Conservation (phyloP, 2,329 filamentous ascomycete genomes). For the Talaromyces piceae region DNA sequence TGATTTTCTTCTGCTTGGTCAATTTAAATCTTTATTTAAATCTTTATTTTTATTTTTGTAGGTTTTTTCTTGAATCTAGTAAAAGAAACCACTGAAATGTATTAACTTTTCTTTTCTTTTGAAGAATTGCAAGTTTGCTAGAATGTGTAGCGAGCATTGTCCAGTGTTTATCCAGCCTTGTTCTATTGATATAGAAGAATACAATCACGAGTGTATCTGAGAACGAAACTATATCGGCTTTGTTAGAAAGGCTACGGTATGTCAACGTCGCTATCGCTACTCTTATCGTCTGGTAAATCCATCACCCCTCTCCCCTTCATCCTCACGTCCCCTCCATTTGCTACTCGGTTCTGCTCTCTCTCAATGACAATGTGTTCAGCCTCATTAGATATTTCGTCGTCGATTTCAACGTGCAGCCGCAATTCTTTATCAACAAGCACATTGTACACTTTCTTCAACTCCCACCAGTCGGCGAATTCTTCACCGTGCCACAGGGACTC, state of each 20-base stretch:
- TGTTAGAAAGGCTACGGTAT: neutral
- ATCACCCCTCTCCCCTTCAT: conserved; percentile 13
- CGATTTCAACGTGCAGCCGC: conserved; percentile 50
- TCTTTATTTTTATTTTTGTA: too few relatives aligned
- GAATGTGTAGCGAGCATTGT: neutral
- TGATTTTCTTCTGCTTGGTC: conserved; percentile 21
- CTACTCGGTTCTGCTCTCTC: neutral
- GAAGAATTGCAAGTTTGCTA: neutral
- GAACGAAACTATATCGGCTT: too few relatives aligned
- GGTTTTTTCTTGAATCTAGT: too few relatives aligned
- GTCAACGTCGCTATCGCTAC: conserved; percentile 18
- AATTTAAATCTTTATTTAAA: conserved; percentile 3
- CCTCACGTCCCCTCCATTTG: neutral
- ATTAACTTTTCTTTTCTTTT: neutral
- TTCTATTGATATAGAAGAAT: neutral
- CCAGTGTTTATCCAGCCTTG: neutral
- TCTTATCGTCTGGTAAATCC: conserved; percentile 24
- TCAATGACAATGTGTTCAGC: conserved; percentile 17
- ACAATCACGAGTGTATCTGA: neutral
- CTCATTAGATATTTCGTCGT: conserved; percentile 32
- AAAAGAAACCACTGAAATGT: too few relatives aligned
- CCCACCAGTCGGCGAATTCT: conserved; percentile 32
- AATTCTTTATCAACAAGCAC: conserved; percentile 56
- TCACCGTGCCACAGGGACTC: conserved; percentile 16
- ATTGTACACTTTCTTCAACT: conserved; percentile 48